Percentiles rank a stretch among this genome's conserved stretches.
phyloP scores from a whole-genome alignment of 225 moss, liverwort and hornwort species.

The Physcomitrellopsis africana region DNA sequence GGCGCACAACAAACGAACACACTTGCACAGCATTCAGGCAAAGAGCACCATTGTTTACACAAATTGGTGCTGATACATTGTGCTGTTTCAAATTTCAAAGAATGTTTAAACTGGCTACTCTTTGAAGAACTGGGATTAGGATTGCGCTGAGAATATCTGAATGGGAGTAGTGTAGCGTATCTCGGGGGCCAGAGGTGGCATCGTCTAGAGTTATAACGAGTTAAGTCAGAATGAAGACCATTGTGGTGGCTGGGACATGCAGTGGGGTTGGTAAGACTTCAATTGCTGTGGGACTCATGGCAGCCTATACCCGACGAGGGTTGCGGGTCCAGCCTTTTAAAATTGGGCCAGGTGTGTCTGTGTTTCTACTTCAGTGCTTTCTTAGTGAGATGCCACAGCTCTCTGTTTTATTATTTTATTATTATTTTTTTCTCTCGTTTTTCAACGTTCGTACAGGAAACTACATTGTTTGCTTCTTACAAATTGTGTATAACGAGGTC shows the following conservation, averaged over 20 bases:
- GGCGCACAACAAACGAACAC: neutral
- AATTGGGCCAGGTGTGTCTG: slow-evolving; percentile 60
- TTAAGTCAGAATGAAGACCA: slow-evolving; percentile 51
- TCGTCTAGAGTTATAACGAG: neutral
- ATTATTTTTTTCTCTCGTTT: too few relatives aligned
- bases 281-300: slow-evolving; percentile 68
- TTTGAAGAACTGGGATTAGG: too few relatives aligned
- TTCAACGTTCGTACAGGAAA: too few relatives aligned
- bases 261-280: slow-evolving; percentile 68
- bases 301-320: slow-evolving; percentile 58
- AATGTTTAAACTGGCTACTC: too few relatives aligned
- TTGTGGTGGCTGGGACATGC: slow-evolving; percentile 65
- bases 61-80: slow-evolving; percentile 10
- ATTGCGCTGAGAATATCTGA: neutral
- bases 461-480: too few relatives aligned
- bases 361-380: slow-evolving; percentile 6
- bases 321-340: slow-evolving; percentile 64
- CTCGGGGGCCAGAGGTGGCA: neutral
- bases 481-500: too few relatives aligned
- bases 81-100: too few relatives aligned
- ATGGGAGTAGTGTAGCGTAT: slow-evolving; percentile 1
- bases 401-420: too few relatives aligned
- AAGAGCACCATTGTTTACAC: neutral
- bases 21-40: neutral
- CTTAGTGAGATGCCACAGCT: too few relatives aligned